Evolutionary conservation across 805 yeast species (phyloP).

Genomic region (Schizosaccharomyces cryophilus): DNA sequence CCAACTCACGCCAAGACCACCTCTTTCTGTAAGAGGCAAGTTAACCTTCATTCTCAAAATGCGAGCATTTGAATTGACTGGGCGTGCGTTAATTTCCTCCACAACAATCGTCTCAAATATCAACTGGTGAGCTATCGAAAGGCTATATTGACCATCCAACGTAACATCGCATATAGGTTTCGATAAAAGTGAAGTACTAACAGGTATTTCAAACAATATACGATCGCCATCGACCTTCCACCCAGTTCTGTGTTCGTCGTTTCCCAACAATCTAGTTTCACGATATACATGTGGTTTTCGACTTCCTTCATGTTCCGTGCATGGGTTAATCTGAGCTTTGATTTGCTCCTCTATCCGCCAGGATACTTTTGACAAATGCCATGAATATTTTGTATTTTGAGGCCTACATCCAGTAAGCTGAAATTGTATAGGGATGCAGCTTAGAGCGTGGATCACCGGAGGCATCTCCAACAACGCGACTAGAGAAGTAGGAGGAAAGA

Average conservation of each 20-base stretch:
- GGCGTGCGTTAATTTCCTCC: constrained; percentile 35
- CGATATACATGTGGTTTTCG: constrained; percentile 17
- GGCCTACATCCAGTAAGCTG: constrained; percentile 29
- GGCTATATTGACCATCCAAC: constrained; percentile 35
- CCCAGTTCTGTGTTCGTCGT: constrained; percentile 68
- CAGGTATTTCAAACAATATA: constrained; percentile 30
- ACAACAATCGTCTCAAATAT: constrained; percentile 82
- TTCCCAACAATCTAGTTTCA: constrained; percentile 46
- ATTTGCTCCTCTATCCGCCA: constrained; percentile 78
- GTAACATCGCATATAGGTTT: constrained; percentile 62
- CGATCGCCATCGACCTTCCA: constrained; percentile 91
- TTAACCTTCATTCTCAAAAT: constrained; percentile 87
- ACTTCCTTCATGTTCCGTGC: constrained; percentile 15
- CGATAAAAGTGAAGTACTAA: constrained; percentile 11
- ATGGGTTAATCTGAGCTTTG: constrained; percentile 33
- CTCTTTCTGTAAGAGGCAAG: constrained; percentile 54
- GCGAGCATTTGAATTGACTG: constrained; percentile 38
- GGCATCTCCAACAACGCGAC: constrained; percentile 75
- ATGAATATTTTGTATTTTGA: constrained; percentile 21
- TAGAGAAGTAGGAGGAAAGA: constrained; percentile 87
- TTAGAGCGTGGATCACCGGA: constrained; percentile 67
- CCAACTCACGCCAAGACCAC: constrained; percentile 94
- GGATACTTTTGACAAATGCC: constrained; percentile 75
- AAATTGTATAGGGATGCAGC: constrained; percentile 62
- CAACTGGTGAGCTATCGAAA: constrained; percentile 49